These are phyloP conservation scores for Pleurotus pulmonarius DNA, from an alignment of 768 basidiomycete species.

Conservation along the genomic window DNA sequence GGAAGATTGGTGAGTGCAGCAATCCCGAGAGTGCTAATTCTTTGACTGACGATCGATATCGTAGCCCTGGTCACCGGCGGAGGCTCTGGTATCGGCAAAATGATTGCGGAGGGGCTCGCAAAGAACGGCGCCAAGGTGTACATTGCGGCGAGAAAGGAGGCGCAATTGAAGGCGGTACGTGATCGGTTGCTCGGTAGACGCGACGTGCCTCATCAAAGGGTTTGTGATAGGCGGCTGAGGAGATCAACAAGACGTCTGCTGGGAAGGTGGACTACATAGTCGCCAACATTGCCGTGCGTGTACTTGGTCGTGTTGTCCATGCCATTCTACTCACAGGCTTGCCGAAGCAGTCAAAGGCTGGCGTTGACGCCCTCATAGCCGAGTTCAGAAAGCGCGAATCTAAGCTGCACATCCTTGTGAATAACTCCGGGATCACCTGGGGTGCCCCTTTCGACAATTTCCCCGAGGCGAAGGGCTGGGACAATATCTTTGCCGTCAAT, in stretches of 20 bases:
- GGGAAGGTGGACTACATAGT: slow-evolving; percentile 71
- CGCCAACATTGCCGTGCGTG: slow-evolving; percentile 67
- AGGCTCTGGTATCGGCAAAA: slow-evolving; percentile 77
- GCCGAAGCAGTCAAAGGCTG: slow-evolving; percentile 59
- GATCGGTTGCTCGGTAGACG: neutral
- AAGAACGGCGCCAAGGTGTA: slow-evolving; percentile 88
- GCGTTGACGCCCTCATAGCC: slow-evolving; percentile 68
- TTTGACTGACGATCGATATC: neutral
- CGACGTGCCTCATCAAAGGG: neutral
- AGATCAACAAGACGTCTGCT: slow-evolving; percentile 56
- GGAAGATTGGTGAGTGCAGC: slow-evolving; percentile 55
- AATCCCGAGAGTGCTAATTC: neutral
- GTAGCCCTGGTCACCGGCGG: slow-evolving; percentile 81
- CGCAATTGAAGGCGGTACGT: slow-evolving; percentile 68
- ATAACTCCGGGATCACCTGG: slow-evolving; percentile 82
- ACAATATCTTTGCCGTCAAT: slow-evolving; percentile 77
- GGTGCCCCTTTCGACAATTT: slow-evolving; percentile 66
- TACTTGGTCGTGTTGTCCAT: neutral
- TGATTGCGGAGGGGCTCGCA: slow-evolving; percentile 80
- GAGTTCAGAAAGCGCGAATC: slow-evolving; percentile 67
- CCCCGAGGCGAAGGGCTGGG: slow-evolving; percentile 85
- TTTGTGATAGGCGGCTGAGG: slow-evolving; percentile 40
- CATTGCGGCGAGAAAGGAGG: slow-evolving; percentile 83
- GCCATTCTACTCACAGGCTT: neutral
- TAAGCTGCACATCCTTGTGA: slow-evolving; percentile 79